Evolutionary conservation across 371 early-diverging fungal species (phyloP).

Genomic region (Mucor saturninus): DNA sequence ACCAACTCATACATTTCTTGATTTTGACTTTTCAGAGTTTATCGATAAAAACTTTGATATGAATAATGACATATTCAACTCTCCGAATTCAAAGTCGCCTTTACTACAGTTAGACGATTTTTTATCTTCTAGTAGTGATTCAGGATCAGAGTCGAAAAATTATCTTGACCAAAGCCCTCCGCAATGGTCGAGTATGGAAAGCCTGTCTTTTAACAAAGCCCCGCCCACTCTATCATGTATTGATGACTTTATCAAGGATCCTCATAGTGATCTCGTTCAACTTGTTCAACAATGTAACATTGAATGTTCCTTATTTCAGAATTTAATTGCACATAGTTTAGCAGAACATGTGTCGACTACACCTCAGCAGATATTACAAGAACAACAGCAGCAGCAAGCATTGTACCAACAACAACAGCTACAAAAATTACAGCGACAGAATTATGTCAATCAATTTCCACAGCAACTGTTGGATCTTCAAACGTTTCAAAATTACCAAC

Average conservation of each 20-base stretch:
- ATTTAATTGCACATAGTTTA: conserved; percentile 11
- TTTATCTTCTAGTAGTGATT: conserved; percentile 1
- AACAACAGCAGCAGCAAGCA: background rate
- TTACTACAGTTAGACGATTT: conserved; percentile 7
- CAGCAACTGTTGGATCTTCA: background rate
- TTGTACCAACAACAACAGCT: background rate
- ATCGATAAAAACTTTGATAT: conserved; percentile 26
- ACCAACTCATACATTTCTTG: conserved; percentile 22
- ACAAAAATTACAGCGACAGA: background rate
- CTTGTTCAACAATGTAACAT: conserved; percentile 12
- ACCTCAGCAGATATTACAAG: background rate
- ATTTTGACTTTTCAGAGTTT: conserved; percentile 27
- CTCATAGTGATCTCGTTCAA: conserved; percentile 21
- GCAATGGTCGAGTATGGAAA: conserved; percentile 16
- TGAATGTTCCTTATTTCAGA: conserved; percentile 13
- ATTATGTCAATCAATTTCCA: background rate
- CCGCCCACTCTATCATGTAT: conserved; percentile 19
- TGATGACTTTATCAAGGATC: conserved; percentile 21
- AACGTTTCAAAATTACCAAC: background rate
- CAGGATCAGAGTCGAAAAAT: background rate
- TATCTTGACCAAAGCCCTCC: background rate
- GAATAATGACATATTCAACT: conserved; percentile 11
- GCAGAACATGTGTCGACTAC: background rate
- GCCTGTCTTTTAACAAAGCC: conserved; percentile 1
- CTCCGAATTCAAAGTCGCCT: conserved; percentile 11